Percentiles rank a stretch among this genome's conserved stretches.
Conservation (phyloP, 306 rosid genomes). For the Begonia loranthoides region DNA sequence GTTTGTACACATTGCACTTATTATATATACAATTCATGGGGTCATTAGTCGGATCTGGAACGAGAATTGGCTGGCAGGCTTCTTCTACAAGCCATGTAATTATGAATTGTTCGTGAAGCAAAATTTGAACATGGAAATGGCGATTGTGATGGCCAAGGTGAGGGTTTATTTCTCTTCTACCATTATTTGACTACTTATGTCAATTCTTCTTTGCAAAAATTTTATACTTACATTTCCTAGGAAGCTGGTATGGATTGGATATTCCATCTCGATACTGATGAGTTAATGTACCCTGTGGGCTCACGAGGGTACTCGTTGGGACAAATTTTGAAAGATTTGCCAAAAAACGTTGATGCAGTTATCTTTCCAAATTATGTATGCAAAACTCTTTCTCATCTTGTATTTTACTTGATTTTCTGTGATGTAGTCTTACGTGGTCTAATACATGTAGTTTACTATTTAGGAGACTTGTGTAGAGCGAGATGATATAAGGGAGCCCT, state of each 20-base stretch:
- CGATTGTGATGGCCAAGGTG: conserved; percentile 97
- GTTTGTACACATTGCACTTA: too few species aligned
- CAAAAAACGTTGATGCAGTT: conserved; percentile 84
- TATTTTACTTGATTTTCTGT: conserved; percentile 1
- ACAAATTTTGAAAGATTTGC: conserved; percentile 69
- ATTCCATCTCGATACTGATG: conserved; percentile 93
- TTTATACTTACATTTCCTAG: conserved; percentile 22
- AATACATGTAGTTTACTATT: background rate
- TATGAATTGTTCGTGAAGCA: conserved; percentile 97
- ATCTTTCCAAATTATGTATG: conserved; percentile 93
- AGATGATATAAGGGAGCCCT: conserved; percentile 86
- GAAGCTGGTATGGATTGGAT: conserved; percentile 92
- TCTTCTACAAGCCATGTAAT: conserved; percentile 96
- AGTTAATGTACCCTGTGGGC: conserved; percentile 66
- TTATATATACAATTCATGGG: conserved; percentile 2
- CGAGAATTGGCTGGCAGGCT: conserved; percentile 90
- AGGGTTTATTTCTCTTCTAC: conserved; percentile 10
- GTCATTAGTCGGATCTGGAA: conserved; percentile 85
- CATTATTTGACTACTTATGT: conserved; percentile 2
- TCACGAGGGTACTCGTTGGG: conserved; percentile 71
- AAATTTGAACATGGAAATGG: conserved; percentile 97
- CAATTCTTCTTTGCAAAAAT: conserved; percentile 2
- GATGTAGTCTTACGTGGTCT: background rate
- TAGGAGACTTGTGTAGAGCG: conserved; percentile 95
- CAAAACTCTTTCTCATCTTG: background rate